These are phyloP conservation scores for Ogataea kodamae DNA, from an alignment of 805 yeast species.

Conservation along the genomic window DNA sequence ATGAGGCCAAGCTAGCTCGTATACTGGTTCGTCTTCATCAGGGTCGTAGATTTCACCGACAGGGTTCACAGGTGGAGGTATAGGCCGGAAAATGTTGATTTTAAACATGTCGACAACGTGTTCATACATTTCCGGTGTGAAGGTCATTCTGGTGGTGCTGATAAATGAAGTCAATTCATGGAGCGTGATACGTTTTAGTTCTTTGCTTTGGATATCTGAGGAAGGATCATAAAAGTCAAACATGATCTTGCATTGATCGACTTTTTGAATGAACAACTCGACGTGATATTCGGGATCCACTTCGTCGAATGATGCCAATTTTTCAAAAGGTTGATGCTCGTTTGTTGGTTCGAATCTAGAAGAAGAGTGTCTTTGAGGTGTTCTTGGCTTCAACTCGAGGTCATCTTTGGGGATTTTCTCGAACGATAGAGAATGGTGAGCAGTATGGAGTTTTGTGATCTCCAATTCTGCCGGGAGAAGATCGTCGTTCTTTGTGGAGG, in stretches of 20 bases:
- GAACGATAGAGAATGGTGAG: slow-evolving; percentile 29
- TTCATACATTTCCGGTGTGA: slow-evolving; percentile 86
- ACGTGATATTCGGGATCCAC: slow-evolving; percentile 75
- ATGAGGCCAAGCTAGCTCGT: slow-evolving; percentile 97
- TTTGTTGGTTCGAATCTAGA: slow-evolving; percentile 83
- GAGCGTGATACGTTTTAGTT: slow-evolving; percentile 79
- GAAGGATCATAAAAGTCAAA: slow-evolving; percentile 95
- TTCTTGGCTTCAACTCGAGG: slow-evolving; percentile 64
- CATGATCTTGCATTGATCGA: slow-evolving; percentile 91
- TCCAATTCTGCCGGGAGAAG: slow-evolving; percentile 24
- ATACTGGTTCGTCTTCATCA: slow-evolving; percentile 97
- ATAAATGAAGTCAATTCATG: slow-evolving; percentile 89
- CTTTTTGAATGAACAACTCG: slow-evolving; percentile 77
- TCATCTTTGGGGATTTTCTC: slow-evolving; percentile 53
- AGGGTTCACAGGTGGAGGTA: slow-evolving; percentile 98
- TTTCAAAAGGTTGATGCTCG: slow-evolving; percentile 58
- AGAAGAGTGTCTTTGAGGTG: slow-evolving; percentile 89
- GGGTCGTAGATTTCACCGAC: slow-evolving; percentile 96
- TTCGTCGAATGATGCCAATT: slow-evolving; percentile 84
- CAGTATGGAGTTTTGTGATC: slow-evolving; percentile 29
- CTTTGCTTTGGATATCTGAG: slow-evolving; percentile 88
- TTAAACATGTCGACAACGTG: slow-evolving; percentile 89
- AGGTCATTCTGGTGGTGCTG: slow-evolving; percentile 74
- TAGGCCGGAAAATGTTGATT: slow-evolving; percentile 85
- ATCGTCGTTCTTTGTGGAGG: slow-evolving; percentile 11